Evolutionary conservation across 768 basidiomycete genomes (phyloP), one percentile per base, ranked within the genome.

Genomic region (Cantharellus cinnabarinus): DNA sequence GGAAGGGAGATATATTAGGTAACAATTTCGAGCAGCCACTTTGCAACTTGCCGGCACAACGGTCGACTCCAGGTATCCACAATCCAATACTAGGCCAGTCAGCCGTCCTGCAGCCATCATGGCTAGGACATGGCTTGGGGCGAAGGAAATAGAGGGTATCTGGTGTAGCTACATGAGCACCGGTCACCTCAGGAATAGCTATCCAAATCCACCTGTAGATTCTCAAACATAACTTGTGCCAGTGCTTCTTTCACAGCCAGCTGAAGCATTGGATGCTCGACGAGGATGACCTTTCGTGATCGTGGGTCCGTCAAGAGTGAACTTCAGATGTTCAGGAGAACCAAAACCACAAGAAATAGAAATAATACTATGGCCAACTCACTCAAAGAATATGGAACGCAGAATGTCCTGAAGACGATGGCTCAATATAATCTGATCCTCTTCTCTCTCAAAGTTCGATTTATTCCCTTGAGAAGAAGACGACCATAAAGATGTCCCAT

Each of bases 61-160:
- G 3, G 82, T 83, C 0, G 90, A 87, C 68, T 98, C 95, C 2
- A 94, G 75, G 68, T 94, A 83, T 1, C 95, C 95, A 63, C 82
- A 83, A 67, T 99, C 95, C 2, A 98, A 72, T 1, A 98, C 94
- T 10, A 99, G 78, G 3, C 94, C 95, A 1, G 91, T 93, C 63
- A 91, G 85, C 60, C 88, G 75, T 5, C 95, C 95, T 4, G 82
- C 80, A 2, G 90, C 82, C 61, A 95, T 75, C 10, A 98, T 73
- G 2, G 90, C 79, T 15, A 97, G 77, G 0, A 98, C 71, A 64
- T 89, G 89, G 59, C 88, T 84, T 14, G 88, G 83, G 0, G 87
- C 85, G 70, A 98, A 99, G 2, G 90, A 94, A 63, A 99, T 77
- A 4, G 89, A 90, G 4, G 91, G 94, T 38, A 95, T 85, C 90